Evolutionary conservation across 805 yeast genomes (phyloP), one percentile per base, ranked within the genome.

Genomic region (Dipodascus albidus): DNA sequence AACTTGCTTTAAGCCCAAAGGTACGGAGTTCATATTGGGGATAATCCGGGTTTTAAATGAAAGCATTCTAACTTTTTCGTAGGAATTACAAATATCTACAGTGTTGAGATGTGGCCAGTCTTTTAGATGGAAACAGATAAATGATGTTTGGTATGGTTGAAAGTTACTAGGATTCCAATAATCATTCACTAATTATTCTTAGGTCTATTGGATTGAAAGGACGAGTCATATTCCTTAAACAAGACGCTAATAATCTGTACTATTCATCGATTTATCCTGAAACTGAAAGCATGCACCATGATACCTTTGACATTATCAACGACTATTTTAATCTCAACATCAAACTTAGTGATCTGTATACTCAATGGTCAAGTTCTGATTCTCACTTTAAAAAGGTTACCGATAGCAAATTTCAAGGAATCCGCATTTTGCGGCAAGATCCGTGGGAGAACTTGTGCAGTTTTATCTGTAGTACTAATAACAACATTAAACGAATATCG

Each of bases 381-480:
- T 50, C 71, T 19, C 67, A 71, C 20, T 83, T 81, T 61, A 65
- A 64, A 49, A 67, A 65, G 50, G 64, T 57, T 14, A 64, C 64
- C 48, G 44, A 53, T 2, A 51, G 50, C 35, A 57, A 52, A 14
- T 80, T 80, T 53, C 72, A 72, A 2, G 98, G 97, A 0, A 81
- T 91, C 19, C 71, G 99, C 27, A 87, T 91, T 57, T 74, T 93
- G 23, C 75, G 90, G 38, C 98, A 93, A 66, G 96, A 91, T 58
- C 98, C 99, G 0, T 93, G 98, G 98, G 99, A 93, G 60, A 88
- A 91, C 47, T 71, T 89, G 48, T 71, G 91, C 19, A 85, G 93
- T 1, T 93, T 91, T 59, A 93, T 93, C 9, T 93, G 98, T 69
- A 87, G 96, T 1, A 83, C 95, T n/a, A 93, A 93, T 67, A 93